Evolutionary conservation across 2,329 filamentous ascomycete genomes (phyloP).

Genomic region (Tolypocladium nubicola): DNA sequence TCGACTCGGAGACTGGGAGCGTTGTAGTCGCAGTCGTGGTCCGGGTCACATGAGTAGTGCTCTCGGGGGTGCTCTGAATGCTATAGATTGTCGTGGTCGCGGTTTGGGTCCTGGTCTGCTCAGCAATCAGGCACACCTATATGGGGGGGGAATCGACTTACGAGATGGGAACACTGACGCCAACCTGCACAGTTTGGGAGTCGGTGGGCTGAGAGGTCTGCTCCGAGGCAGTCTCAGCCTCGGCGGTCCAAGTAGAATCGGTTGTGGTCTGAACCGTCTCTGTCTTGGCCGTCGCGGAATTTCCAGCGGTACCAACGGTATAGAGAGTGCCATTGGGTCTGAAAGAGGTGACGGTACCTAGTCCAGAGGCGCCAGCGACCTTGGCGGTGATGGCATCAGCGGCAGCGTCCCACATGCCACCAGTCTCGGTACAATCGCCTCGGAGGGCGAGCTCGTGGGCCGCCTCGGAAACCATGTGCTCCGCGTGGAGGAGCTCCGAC

Average conservation of each 20-base stretch:
- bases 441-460: slow-evolving; percentile 12
- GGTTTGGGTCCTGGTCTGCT: slow-evolving; percentile 20
- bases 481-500: slow-evolving; percentile 9
- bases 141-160: slow-evolving; percentile 10
- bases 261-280: background rate
- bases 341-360: slow-evolving; percentile 5
- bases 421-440: slow-evolving; percentile 9
- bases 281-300: background rate
- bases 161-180: slow-evolving; percentile 22
- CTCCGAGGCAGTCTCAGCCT: background rate
- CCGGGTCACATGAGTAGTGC: slow-evolving; percentile 5
- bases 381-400: slow-evolving; percentile 5
- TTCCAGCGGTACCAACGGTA: background rate
- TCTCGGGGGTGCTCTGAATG: slow-evolving; percentile 9
- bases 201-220: slow-evolving; percentile 1
- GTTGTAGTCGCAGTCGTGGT: slow-evolving; percentile 10
- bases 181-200: background rate
- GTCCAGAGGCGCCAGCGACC: slow-evolving; percentile 4
- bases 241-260: background rate
- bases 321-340: background rate
- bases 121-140: background rate
- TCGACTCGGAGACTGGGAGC: background rate
- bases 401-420: slow-evolving; percentile 1
- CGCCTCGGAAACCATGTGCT: slow-evolving; percentile 8
- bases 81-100: slow-evolving; percentile 22